These are phyloP conservation scores for Citrus sinensis DNA, from an alignment of 345 rosid genomes.

Conservation along the genomic window DVS_A1.0 CM039167.1:10253501-10254000, in stretches of 20 bases:
- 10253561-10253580: slow-evolving; percentile 33
- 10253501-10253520: not conserved
- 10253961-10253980: slow-evolving; percentile 34
- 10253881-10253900: slow-evolving; percentile 70
- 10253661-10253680: slow-evolving; percentile 38
- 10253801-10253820: slow-evolving; percentile 77
- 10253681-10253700: slow-evolving; percentile 38
- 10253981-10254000: slow-evolving; percentile 33
- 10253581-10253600: slow-evolving; percentile 29
- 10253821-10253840: slow-evolving; percentile 75
- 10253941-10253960: slow-evolving; percentile 55
- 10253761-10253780: slow-evolving; percentile 79
- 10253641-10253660: slow-evolving; percentile 62
- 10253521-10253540: not conserved
- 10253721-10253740: slow-evolving; percentile 35
- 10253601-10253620: slow-evolving; percentile 27
- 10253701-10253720: slow-evolving; percentile 42
- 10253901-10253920: slow-evolving; percentile 84
- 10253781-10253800: slow-evolving; percentile 80
- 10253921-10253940: slow-evolving; percentile 59
- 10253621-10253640: slow-evolving; percentile 56
- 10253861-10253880: slow-evolving; percentile 72
- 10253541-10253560: slow-evolving; percentile 38
- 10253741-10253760: slow-evolving; percentile 70
- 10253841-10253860: slow-evolving; percentile 57